phyloP scores from a whole-genome alignment of 306 rosid genomes.

The Purshia tridentata region DNA sequence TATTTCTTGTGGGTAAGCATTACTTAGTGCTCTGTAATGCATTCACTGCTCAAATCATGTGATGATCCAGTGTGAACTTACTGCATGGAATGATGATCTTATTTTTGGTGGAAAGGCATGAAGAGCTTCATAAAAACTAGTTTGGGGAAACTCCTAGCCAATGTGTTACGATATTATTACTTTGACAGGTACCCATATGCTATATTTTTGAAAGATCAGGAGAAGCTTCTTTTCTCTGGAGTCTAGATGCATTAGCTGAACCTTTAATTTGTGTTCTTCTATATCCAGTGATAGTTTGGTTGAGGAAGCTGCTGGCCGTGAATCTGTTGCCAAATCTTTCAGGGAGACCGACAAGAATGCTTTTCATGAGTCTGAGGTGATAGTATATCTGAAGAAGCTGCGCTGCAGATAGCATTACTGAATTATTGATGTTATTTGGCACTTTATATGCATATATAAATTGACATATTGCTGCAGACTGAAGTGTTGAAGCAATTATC shows the following conservation, averaged over 20 bases:
- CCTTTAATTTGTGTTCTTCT: conserved; percentile 26
- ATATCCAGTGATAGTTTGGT: conserved; percentile 68
- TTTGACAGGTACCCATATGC: conserved; percentile 67
- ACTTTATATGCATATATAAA: conserved; percentile 12
- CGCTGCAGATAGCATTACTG: background rate
- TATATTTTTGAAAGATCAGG: conserved; percentile 15
- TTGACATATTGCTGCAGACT: conserved; percentile 62
- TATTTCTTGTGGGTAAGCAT: conserved; percentile 82
- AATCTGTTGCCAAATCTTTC: conserved; percentile 51
- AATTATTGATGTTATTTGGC: background rate
- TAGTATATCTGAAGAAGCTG: background rate
- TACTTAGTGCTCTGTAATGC: conserved; percentile 5
- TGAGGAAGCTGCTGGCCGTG: conserved; percentile 80
- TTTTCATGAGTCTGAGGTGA: conserved; percentile 69
- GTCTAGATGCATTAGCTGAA: conserved; percentile 20
- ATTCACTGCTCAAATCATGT: conserved; percentile 11
- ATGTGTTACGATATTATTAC: conserved; percentile 72
- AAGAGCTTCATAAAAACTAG: conserved; percentile 60
- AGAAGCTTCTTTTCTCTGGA: conserved; percentile 12
- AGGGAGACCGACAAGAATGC: conserved; percentile 57
- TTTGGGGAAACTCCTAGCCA: conserved; percentile 78
- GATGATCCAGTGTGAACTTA: background rate
- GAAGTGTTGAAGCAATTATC: conserved; percentile 93
- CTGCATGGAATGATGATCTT: background rate
- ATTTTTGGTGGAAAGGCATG: conserved; percentile 53